Conservation (phyloP, 2,329 filamentous ascomycete species). For the Epichloe uncinata region DNA sequence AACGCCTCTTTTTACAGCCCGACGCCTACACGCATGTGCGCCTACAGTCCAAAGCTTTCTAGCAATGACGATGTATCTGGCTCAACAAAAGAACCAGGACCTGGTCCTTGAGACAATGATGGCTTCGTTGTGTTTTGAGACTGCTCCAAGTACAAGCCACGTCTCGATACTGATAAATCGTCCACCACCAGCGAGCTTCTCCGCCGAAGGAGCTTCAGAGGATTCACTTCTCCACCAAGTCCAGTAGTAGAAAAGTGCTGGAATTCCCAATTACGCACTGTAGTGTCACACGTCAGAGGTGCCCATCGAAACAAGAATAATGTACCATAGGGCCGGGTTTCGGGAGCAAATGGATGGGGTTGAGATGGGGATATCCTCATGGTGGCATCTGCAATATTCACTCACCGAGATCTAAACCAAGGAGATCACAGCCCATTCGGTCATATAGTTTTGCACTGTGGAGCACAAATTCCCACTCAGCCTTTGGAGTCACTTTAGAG, state of each 20-base stretch:
- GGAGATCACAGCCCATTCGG: constrained; percentile 84
- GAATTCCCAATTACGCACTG: constrained; percentile 74
- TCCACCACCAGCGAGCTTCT: constrained; percentile 69
- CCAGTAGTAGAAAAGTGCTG: constrained; percentile 31
- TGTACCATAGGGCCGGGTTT: too few species aligned
- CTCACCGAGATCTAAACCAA: constrained; percentile 72
- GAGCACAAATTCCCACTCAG: constrained; percentile 81
- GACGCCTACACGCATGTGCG: too few species aligned
- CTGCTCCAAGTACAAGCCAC: constrained; percentile 23
- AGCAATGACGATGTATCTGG: constrained; percentile 81
- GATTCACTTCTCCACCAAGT: constrained; percentile 42
- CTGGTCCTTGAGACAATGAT: constrained; percentile 36
- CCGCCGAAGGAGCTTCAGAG: constrained; percentile 53
- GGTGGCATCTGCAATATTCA: constrained; percentile 7
- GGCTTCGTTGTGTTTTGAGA: not conserved
- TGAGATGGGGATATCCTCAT: not conserved
- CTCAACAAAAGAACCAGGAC: constrained; percentile 79
- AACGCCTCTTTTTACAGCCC: too few species aligned
- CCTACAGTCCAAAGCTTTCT: constrained; percentile 82
- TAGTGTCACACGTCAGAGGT: not conserved
- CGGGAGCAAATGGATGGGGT: not conserved
- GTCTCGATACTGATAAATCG: constrained; percentile 44
- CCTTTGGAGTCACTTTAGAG: constrained; percentile 60
- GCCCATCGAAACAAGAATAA: not conserved
- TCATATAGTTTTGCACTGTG: constrained; percentile 76